Evolutionary conservation across 116 monocot genomes (phyloP).

Genomic region (Zostera marina): DNA sequence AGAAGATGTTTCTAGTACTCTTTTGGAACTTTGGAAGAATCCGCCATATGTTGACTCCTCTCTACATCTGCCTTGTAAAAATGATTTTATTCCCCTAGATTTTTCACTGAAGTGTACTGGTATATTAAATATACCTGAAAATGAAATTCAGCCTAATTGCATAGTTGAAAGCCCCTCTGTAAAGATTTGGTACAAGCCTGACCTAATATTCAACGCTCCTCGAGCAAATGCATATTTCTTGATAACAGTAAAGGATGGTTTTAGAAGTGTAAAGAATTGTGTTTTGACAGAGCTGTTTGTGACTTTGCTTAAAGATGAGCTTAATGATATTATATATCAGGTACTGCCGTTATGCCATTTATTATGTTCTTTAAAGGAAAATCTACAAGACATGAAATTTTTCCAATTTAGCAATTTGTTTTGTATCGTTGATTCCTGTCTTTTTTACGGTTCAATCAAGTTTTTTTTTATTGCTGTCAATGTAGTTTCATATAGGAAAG

Average conservation of each 20-base stretch:
- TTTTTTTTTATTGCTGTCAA: no score
- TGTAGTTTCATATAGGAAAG: no score
- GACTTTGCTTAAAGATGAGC: conserved; percentile 79
- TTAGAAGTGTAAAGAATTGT: conserved; percentile 35
- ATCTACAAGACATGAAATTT: no score
- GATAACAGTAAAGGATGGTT: conserved; percentile 72
- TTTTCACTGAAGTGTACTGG: conserved; percentile 53
- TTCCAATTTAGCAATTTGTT: no score
- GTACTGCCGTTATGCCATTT: conserved; percentile 15
- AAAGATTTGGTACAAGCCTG: conserved; percentile 92
- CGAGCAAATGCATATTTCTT: conserved; percentile 84
- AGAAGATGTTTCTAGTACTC: conserved; percentile 50
- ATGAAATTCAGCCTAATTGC: conserved; percentile 37
- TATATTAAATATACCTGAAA: conserved; percentile 5
- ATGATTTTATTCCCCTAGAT: conserved; percentile 82
- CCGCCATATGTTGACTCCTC: conserved; percentile 35
- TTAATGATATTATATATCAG: conserved; percentile 91
- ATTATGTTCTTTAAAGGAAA: no score
- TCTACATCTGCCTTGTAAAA: conserved; percentile 69
- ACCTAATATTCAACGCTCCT: conserved; percentile 78
- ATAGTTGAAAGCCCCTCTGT: conserved; percentile 60
- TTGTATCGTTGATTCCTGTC: no score
- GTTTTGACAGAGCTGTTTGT: conserved; percentile 72
- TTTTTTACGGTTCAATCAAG: no score
- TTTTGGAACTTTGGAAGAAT: conserved; percentile 57